Evolutionary conservation across 2,329 filamentous ascomycete genomes (phyloP).

Genomic region (Xenoacremonium recifei): DNA sequence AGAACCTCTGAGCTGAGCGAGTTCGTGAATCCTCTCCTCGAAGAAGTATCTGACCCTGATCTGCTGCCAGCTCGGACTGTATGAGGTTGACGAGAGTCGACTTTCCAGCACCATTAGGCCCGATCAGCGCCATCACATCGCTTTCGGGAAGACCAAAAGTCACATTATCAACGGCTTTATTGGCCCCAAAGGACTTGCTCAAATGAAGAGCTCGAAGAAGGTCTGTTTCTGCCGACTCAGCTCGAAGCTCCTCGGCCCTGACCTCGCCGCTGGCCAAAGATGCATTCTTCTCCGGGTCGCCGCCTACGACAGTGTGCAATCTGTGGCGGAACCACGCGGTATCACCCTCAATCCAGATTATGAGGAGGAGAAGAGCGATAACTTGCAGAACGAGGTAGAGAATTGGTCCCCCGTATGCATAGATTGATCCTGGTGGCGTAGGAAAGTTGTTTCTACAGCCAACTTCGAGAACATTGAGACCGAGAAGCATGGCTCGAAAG

Average conservation of each 20-base stretch:
- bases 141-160: constrained; percentile 66
- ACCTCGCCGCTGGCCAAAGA: constrained; percentile 24
- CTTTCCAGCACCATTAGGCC: constrained; percentile 80
- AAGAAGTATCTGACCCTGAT: constrained; percentile 65
- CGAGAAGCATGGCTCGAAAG: constrained; percentile 67
- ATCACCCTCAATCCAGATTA: constrained; percentile 77
- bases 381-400: constrained; percentile 74
- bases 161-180: constrained; percentile 67
- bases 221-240: constrained; percentile 33
- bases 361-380: constrained; percentile 61
- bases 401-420: constrained; percentile 74
- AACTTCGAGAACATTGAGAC: constrained; percentile 75
- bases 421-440: constrained; percentile 65
- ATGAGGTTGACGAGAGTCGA: constrained; percentile 82
- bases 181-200: constrained; percentile 64
- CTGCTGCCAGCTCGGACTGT: constrained; percentile 72
- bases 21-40: constrained; percentile 63
- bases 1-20: constrained; percentile 61
- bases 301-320: constrained; percentile 6
- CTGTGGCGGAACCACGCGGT: constrained; percentile 46
- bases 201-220: constrained; percentile 65
- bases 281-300: constrained; percentile 10
- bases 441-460: constrained; percentile 61
- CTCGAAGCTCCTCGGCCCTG: constrained; percentile 21
- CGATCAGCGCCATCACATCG: constrained; percentile 73